Percentiles rank a stretch among this genome's conserved stretches.
Conservation (phyloP, 2,329 filamentous ascomycete species). For the Alternaria sp. region DNA sequence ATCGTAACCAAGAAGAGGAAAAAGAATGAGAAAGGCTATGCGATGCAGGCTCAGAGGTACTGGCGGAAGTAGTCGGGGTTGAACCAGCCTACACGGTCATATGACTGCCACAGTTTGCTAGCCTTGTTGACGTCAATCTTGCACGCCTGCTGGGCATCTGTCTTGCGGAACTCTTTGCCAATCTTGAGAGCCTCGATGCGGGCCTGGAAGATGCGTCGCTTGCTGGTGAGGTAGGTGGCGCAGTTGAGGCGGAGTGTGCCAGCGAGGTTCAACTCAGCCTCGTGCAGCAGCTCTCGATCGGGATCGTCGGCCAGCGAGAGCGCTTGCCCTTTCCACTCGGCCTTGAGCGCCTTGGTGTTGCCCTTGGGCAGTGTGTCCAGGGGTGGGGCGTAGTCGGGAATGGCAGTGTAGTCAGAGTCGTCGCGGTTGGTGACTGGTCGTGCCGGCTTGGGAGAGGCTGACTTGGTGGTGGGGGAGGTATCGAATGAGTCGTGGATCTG, state of each 20-base stretch:
- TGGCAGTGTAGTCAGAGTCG: slow-evolving; percentile 77
- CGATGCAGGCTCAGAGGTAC: slow-evolving; percentile 42
- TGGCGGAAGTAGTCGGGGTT: slow-evolving; percentile 59
- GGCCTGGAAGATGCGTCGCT: slow-evolving; percentile 85
- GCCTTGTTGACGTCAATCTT: slow-evolving; percentile 99
- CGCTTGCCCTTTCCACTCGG: slow-evolving; percentile 84
- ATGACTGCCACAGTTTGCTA: slow-evolving; percentile 88
- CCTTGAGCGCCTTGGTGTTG: slow-evolving; percentile 75
- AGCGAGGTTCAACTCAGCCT: slow-evolving; percentile 78
- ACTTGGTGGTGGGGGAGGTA: slow-evolving; percentile 18
- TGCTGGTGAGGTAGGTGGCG: slow-evolving; percentile 89
- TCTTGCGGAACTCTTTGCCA: slow-evolving; percentile 90
- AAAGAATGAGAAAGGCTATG: not conserved
- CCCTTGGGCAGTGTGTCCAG: slow-evolving; percentile 65
- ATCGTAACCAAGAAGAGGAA: slow-evolving; percentile 4
- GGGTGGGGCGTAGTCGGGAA: slow-evolving; percentile 77
- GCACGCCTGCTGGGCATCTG: slow-evolving; percentile 93
- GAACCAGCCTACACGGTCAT: slow-evolving; percentile 86
- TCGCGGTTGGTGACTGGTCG: slow-evolving; percentile 69
- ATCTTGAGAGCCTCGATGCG: slow-evolving; percentile 70
- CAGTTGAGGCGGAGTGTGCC: slow-evolving; percentile 82
- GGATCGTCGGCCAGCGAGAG: slow-evolving; percentile 73
- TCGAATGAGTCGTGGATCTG: slow-evolving; percentile 46
- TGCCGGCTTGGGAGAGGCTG: slow-evolving; percentile 46
- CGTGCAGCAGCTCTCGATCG: slow-evolving; percentile 72